These are phyloP conservation scores for Glycine tomentella DNA, from an alignment of 306 rosid species.

Conservation along the genomic window DNA sequence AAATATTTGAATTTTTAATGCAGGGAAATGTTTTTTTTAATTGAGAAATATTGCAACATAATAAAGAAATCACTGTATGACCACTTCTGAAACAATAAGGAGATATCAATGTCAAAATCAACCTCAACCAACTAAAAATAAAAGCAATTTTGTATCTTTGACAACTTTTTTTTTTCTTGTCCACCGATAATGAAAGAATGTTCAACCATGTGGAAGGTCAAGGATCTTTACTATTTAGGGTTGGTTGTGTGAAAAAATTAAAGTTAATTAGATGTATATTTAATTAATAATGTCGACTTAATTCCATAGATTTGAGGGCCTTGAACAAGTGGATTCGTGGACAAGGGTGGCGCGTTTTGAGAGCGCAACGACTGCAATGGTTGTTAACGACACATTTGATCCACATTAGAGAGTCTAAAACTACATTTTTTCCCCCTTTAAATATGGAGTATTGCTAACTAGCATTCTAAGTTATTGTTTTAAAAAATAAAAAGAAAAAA, in stretches of 20 bases:
- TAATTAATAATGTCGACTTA: not conserved
- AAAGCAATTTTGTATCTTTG: not conserved
- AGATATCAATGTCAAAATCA: constrained; percentile 31
- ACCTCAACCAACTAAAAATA: constrained; percentile 10
- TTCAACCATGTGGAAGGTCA: not conserved
- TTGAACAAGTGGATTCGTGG: not conserved
- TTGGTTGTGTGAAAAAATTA: not conserved
- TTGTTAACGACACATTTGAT: too few relatives aligned
- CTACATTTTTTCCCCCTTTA: too few relatives aligned
- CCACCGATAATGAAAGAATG: constrained; percentile 6
- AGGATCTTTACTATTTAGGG: not conserved
- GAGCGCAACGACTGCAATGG: too few relatives aligned
- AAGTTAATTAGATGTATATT: not conserved
- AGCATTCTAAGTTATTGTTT: too few relatives aligned
- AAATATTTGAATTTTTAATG: not conserved
- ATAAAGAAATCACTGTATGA: not conserved
- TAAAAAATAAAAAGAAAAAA: too few relatives aligned
- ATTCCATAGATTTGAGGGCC: not conserved
- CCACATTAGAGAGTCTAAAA: too few relatives aligned
- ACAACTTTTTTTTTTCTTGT: not conserved
- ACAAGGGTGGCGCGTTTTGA: not conserved
- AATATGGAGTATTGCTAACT: too few relatives aligned
- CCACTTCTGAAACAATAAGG: constrained; percentile 24
- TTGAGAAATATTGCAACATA: not conserved
- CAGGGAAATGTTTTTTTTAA: not conserved